phyloP scores from a whole-genome alignment of 1,284 basidiomycete genomes.

The Cutaneotrichosporon sp. region DNA sequence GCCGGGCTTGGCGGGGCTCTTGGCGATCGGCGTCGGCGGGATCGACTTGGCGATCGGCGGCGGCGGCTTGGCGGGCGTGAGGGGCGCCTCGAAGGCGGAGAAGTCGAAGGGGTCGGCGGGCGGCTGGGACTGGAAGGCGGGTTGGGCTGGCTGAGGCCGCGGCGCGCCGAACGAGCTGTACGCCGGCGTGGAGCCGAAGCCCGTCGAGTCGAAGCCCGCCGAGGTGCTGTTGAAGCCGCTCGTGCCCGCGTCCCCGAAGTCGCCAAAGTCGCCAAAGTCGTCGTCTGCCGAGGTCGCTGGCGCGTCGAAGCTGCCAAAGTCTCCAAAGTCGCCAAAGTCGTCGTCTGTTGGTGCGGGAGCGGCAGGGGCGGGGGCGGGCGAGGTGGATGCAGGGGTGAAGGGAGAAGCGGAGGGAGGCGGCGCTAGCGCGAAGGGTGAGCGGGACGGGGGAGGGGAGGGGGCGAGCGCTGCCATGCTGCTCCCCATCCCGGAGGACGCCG shows the following conservation, averaged over 20 bases:
- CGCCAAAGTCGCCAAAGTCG: constrained; percentile 23
- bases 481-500: too few relatives aligned
- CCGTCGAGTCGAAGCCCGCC: neutral
- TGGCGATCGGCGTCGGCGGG: neutral
- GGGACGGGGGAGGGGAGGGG: neutral
- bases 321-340: constrained; percentile 23
- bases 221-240: neutral
- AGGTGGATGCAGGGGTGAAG: neutral
- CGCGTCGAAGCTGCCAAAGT: constrained; percentile 2
- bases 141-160: neutral
- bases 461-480: constrained; percentile 1
- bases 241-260: neutral
- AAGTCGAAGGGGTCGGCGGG: neutral
- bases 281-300: constrained; percentile 6
- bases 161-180: neutral
- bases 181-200: neutral
- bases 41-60: constrained; percentile 17
- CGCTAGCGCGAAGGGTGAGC: neutral
- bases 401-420: constrained; percentile 4
- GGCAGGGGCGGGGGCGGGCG: neutral
- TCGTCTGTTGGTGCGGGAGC: constrained; percentile 9
- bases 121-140: neutral
- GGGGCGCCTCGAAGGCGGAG: neutral
- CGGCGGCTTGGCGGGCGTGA: constrained; percentile 2
- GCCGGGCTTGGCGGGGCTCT: neutral